These are phyloP conservation scores for Clarireedia sp. DNA, from an alignment of 2,329 filamentous ascomycete species.

Conservation along the genomic window DNA sequence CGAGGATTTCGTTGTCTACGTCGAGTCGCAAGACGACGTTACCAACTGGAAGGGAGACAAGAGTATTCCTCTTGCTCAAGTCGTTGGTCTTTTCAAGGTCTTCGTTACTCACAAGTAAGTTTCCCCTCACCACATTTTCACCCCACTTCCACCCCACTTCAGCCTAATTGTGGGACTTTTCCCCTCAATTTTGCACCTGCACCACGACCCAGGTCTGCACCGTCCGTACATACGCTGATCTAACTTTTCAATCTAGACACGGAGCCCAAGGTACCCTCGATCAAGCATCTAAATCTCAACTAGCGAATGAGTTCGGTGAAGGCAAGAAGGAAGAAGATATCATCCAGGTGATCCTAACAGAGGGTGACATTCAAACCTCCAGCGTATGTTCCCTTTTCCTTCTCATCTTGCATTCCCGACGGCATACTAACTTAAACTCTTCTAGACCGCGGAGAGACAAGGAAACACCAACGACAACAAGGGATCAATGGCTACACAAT, in stretches of 20 bases:
- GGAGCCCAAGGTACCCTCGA: slow-evolving; percentile 77
- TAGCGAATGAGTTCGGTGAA: slow-evolving; percentile 77
- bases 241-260: slow-evolving; percentile 48
- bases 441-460: too few species aligned
- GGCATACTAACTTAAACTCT: slow-evolving; percentile 9
- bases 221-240: not conserved
- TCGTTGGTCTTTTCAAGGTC: slow-evolving; percentile 82
- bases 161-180: not conserved
- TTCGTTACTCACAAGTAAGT: slow-evolving; percentile 84
- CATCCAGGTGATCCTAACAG: slow-evolving; percentile 72
- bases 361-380: slow-evolving; percentile 59
- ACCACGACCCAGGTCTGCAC: too few species aligned
- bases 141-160: not conserved
- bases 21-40: slow-evolving; percentile 53
- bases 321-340: slow-evolving; percentile 71
- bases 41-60: slow-evolving; percentile 79
- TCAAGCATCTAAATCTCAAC: slow-evolving; percentile 60
- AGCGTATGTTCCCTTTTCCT: slow-evolving; percentile 36
- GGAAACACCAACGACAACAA: too few species aligned
- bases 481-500: too few species aligned
- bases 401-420: not conserved
- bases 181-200: too few species aligned
- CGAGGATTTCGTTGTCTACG: slow-evolving; percentile 63
- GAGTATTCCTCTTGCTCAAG: slow-evolving; percentile 70
- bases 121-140: slow-evolving; percentile 2